Base-by-base conservation (phyloP, 768 basidiomycete species). In the Suillus spraguei region DNA sequence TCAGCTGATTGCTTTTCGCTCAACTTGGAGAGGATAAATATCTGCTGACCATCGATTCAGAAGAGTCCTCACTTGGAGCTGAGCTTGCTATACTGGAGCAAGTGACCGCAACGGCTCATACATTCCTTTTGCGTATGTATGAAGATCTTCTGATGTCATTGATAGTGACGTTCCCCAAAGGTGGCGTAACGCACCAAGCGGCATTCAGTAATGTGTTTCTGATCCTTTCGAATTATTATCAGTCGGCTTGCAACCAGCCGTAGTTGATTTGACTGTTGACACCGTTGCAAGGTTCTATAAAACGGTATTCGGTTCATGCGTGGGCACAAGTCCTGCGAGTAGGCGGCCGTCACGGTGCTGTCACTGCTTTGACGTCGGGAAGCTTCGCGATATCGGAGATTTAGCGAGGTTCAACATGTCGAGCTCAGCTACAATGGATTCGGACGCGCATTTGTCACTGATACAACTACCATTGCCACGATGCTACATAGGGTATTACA, bases 21-120 rank as follows among this genome's bases (percentile, higher is more conserved):
- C 22, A 65, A 72, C 75, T 14, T 73, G 73, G 71, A 65, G 56
- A n/a, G 67, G 63, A 46, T 56, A 59, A 20, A 66, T 73, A 13
- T 68, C 71, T 44, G 11, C 72, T 81, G n/a, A 76, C 77, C 13
- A 70, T 82, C 69, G 80, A 80, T 64, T 79, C 78, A 3, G 75
- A 78, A 24, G 80, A 80, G 42, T 80, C 79, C 66, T 75, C 77
- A 2, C 67, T 71, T 9, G 78, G 78, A 66, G 63, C 63, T 4
- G 73, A 82, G 60, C 81, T 78, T 65, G 33, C 60, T 9, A 70
- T 74, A 35, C 67, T 82, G 44, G 63, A 74, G 11, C 63, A 71
- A 35, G 71, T 80, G 42, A 67, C 72, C 4, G 63, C 72, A n/a
- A 65, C 17, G 24, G 36, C 54, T 17, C 46, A 54, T 9, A 16